phyloP scores from a whole-genome alignment of 1,139 yeast genomes.

The Yarrowia galli region DNA sequence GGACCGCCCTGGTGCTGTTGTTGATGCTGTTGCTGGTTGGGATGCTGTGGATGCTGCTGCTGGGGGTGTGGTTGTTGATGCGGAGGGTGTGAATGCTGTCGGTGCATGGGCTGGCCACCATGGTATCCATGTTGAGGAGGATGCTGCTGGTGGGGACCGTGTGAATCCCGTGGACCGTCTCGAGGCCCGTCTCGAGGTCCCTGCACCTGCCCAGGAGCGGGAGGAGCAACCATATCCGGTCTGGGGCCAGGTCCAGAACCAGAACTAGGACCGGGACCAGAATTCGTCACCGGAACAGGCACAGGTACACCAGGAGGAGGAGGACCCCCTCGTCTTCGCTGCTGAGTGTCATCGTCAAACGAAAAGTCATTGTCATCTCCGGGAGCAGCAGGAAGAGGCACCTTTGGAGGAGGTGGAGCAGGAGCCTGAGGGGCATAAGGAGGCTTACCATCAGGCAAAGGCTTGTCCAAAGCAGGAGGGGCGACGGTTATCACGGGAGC shows the following conservation, averaged over 20 bases:
- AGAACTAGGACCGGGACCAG: neutral
- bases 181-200: neutral
- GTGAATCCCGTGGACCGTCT: neutral
- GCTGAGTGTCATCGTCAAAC: neutral
- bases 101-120: constrained; percentile 18
- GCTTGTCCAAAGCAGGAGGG: constrained; percentile 9
- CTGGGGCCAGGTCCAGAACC: neutral
- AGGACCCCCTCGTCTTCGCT: neutral
- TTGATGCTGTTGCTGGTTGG: constrained; percentile 4
- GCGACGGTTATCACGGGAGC: neutral
- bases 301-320: neutral
- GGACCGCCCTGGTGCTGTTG: constrained; percentile 15
- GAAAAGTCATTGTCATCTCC: constrained; percentile 14
- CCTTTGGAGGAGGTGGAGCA: neutral
- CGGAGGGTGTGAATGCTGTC: constrained; percentile 19
- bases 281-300: neutral
- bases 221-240: neutral
- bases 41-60: neutral
- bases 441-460: constrained; percentile 5
- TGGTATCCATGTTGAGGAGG: neutral
- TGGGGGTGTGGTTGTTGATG: neutral
- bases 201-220: neutral
- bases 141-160: neutral
- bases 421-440: constrained; percentile 12
- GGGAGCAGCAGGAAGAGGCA: constrained; percentile 11